phyloP scores from a whole-genome alignment of 2,329 filamentous ascomycete genomes.

The Cladosporium sphaerospermum region DNA sequence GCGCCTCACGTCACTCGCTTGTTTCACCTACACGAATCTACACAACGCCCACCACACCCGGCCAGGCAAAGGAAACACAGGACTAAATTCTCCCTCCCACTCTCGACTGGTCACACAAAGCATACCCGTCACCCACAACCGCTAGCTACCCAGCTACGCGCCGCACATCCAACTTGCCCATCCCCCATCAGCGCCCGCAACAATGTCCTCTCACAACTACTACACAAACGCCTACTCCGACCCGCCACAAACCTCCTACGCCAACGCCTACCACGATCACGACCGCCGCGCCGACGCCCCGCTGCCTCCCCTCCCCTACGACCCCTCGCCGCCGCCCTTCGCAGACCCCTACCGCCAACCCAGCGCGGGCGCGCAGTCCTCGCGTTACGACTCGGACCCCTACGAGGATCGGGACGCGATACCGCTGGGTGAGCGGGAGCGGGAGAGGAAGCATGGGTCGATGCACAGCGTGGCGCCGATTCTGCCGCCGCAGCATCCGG shows the following conservation, averaged over 20 bases:
- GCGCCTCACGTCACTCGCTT: not conserved
- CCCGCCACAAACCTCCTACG: slow-evolving; percentile 24
- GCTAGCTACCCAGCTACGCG: not conserved
- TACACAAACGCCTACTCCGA: slow-evolving; percentile 44
- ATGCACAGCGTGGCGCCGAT: slow-evolving; percentile 32
- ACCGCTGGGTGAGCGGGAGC: slow-evolving; percentile 35
- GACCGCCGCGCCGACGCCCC: slow-evolving; percentile 37
- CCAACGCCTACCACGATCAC: slow-evolving; percentile 30
- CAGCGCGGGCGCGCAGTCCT: slow-evolving; percentile 19
- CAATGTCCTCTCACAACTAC: slow-evolving; percentile 54
- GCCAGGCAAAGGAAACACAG: not conserved
- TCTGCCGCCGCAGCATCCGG: slow-evolving; percentile 28
- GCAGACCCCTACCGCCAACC: slow-evolving; percentile 29
- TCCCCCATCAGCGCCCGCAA: slow-evolving; percentile 6
- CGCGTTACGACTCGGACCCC: slow-evolving; percentile 37
- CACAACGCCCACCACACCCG: not conserved
- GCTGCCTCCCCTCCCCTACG: slow-evolving; percentile 25
- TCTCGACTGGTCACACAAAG: not conserved
- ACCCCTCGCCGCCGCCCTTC: slow-evolving; percentile 23
- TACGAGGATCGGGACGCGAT: slow-evolving; percentile 45
- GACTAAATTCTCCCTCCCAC: not conserved
- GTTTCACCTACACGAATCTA: not conserved
- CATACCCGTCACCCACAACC: not conserved
- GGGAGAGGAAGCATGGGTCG: slow-evolving; percentile 33
- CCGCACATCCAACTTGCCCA: not conserved